Conservation (phyloP, 208 protist genomes). For the Leishmania turanica region DNA sequence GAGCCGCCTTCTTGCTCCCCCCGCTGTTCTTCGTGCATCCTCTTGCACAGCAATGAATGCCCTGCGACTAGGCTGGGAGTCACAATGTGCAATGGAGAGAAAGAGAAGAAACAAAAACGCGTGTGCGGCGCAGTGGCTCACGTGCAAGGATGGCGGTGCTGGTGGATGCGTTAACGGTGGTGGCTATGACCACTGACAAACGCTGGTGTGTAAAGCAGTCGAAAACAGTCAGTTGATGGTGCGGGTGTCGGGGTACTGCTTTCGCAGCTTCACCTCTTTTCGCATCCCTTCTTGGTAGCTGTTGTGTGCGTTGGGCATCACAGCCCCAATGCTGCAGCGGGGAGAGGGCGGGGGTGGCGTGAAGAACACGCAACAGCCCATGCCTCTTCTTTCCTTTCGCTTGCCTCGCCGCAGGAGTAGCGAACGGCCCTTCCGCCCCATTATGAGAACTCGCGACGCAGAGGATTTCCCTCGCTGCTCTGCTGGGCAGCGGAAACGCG, state of each 20-base stretch:
- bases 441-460: conserved; percentile 39
- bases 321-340: neutral
- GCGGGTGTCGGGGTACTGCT: neutral
- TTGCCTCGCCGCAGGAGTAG: neutral
- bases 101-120: neutral
- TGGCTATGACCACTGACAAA: neutral
- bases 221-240: neutral
- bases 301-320: neutral
- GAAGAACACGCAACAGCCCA: too few relatives aligned
- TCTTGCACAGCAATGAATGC: neutral
- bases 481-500: conserved; percentile 65
- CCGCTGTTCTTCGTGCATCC: neutral
- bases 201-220: neutral
- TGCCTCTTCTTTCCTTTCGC: neutral
- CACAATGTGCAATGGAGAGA: neutral
- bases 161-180: neutral
- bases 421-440: neutral
- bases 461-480: conserved; percentile 77
- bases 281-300: neutral
- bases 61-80: too few relatives aligned
- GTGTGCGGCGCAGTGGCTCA: neutral
- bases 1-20: neutral
- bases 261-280: neutral
- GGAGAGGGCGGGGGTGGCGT: neutral
- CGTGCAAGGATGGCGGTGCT: neutral